These are phyloP conservation scores for Thinopyrum obtusiflorum DNA, from an alignment of 202 grass and related monocot genomes.

Conservation along the genomic window DNA sequence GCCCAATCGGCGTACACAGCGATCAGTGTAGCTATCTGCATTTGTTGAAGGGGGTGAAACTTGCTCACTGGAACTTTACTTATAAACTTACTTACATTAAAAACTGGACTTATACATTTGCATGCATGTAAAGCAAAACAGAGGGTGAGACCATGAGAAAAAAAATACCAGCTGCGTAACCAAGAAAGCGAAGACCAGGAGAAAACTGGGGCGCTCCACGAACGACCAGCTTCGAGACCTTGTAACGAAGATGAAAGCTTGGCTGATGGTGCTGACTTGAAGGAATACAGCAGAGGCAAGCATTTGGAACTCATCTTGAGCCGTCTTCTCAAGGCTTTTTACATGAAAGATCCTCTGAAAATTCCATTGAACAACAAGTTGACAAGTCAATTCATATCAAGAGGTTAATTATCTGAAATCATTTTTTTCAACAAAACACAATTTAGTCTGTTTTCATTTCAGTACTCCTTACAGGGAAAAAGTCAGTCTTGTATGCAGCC, in stretches of 20 bases:
- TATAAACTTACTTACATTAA: not conserved
- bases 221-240: constrained; percentile 36
- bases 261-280: constrained; percentile 13
- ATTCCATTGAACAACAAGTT: not conserved
- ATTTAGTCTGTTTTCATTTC: not conserved
- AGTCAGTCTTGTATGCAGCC: constrained; percentile 12
- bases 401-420: not conserved
- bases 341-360: constrained; percentile 18
- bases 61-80: not conserved
- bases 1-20: constrained; percentile 48
- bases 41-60: too few species aligned
- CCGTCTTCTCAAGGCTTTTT: constrained; percentile 24
- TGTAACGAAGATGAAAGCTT: constrained; percentile 22
- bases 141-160: not conserved
- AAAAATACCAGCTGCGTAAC: constrained; percentile 22
- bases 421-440: not conserved
- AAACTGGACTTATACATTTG: not conserved
- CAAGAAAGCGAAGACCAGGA: constrained; percentile 24
- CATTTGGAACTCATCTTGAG: constrained; percentile 11
- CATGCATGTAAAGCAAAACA: not conserved
- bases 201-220: constrained; percentile 30
- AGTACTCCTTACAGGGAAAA: not conserved
- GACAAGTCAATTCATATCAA: not conserved
- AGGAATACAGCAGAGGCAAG: constrained; percentile 28
- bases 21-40: constrained; percentile 53